Base-by-base conservation (phyloP, 2,329 filamentous ascomycete genomes). In the Grosmannia huntii region DNA sequence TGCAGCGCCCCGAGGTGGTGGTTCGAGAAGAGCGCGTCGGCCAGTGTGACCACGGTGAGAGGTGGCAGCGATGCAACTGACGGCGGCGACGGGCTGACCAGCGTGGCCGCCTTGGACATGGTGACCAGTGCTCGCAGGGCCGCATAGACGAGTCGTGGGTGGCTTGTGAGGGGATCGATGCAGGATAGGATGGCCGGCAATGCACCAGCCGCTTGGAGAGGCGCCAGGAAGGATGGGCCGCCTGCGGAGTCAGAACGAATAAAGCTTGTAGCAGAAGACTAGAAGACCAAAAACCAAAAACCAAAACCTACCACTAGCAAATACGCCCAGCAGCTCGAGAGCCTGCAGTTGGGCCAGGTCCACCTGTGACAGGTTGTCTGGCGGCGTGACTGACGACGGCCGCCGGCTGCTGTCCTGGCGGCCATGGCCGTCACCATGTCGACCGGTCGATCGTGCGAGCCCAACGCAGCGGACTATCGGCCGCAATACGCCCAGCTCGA, bases 251-350 rank as follows among this genome's bases (percentile, higher is more conserved):
- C 11, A 44, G 57, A 49, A 41, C 5, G 38, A 41, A 38, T 12
- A 38, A 10, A 38, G 12, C 11, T 12, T n/a, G n/a, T n/a, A n/a
- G n/a, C 36, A 5, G 36, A 12, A 12, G 36, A 38, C 28, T 38
- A 38, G 36, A 38, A 7, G 36, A 38, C 16, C 48, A 57, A 25
- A 50, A 48, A n/a, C n/a, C n/a, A 48, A 55, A 59, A 53, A 56
- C 53, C 5, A 9, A 10, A 49, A 33, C 77, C 66, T 77, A 90
- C 91, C 90, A 72, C 87, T 85, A 59, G 90, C 89, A 67, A 97
- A 82, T 69, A 89, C 94, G 53, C 86, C 85, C 41, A 95, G 75
- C n/a, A 96, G 80, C 62, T 95, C 84, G 46, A 91, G 80, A n/a
- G 87, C 86, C 69, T 95, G 89, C 59, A 94, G 75, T 63, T 83